phyloP scores from a whole-genome alignment of 345 rosid genomes.

The Punica granatum region DNA sequence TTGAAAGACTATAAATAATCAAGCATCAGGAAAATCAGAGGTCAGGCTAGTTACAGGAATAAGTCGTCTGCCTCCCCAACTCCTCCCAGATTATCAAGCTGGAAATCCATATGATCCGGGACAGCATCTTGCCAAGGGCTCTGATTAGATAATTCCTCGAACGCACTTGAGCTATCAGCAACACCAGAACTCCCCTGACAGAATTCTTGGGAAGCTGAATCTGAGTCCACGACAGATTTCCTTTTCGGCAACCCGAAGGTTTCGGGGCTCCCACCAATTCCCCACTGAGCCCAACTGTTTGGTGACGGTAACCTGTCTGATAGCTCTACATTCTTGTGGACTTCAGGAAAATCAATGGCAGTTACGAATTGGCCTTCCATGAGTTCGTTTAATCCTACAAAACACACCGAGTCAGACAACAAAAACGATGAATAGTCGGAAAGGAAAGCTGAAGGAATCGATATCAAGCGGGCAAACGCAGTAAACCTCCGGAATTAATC shows the following conservation, averaged over 20 bases:
- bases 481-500: background rate
- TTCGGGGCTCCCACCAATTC: constrained; percentile 13
- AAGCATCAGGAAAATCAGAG: constrained; percentile 35
- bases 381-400: constrained; percentile 14
- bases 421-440: background rate
- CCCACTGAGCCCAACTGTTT: constrained; percentile 44
- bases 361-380: constrained; percentile 43
- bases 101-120: constrained; percentile 19
- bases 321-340: constrained; percentile 33
- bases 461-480: background rate
- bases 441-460: background rate
- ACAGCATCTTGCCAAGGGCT: constrained; percentile 14
- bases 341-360: constrained; percentile 31
- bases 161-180: constrained; percentile 15
- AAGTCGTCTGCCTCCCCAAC: constrained; percentile 59
- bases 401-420: constrained; percentile 1
- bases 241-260: constrained; percentile 17
- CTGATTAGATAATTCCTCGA: constrained; percentile 16
- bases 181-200: constrained; percentile 13
- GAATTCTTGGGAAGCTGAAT: background rate
- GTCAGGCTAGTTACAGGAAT: constrained; percentile 55
- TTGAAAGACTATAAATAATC: constrained; percentile 8
- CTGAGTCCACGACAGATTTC: constrained; percentile 1
- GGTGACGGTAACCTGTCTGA: constrained; percentile 44
- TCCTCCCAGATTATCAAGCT: constrained; percentile 34